Evolutionary conservation across 2,329 filamentous ascomycete species (phyloP).

Genomic region (Fusarium nygamai): DNA sequence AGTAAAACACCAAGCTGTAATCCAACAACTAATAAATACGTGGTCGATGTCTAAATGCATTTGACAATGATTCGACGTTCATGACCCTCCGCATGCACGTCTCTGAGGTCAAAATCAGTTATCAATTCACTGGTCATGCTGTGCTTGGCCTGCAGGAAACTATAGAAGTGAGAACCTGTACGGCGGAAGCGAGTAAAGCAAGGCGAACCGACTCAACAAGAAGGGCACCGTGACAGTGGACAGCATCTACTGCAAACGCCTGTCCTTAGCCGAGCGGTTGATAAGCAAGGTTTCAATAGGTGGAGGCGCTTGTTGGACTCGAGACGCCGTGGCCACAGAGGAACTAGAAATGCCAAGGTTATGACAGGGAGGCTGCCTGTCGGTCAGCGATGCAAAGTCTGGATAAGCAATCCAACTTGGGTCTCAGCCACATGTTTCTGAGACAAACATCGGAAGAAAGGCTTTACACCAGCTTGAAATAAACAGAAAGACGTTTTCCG

Average conservation of each 20-base stretch:
- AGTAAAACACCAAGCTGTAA: neutral
- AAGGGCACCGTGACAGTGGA: constrained; percentile 22
- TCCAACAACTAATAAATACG: constrained; percentile 1
- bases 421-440: constrained; percentile 29
- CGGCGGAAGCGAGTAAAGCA: constrained; percentile 16
- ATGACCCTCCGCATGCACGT: neutral
- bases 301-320: constrained; percentile 37
- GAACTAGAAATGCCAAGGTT: constrained; percentile 14
- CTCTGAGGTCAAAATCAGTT: neutral
- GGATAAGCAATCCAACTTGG: constrained; percentile 30
- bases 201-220: constrained; percentile 18
- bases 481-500: neutral
- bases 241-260: constrained; percentile 19
- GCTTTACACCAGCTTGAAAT: neutral
- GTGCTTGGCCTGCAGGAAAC: constrained; percentile 7
- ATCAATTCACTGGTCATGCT: constrained; percentile 13
- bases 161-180: constrained; percentile 8
- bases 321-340: constrained; percentile 11
- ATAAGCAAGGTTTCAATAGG: constrained; percentile 13
- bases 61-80: neutral
- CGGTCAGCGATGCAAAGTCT: constrained; percentile 21
- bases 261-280: constrained; percentile 37
- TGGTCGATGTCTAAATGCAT: neutral
- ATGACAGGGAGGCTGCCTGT: constrained; percentile 30
- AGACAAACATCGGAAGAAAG: constrained; percentile 35